These are phyloP conservation scores for Wickerhamomyces bovis DNA, from an alignment of 805 yeast genomes.

Conservation along the genomic window DNA sequence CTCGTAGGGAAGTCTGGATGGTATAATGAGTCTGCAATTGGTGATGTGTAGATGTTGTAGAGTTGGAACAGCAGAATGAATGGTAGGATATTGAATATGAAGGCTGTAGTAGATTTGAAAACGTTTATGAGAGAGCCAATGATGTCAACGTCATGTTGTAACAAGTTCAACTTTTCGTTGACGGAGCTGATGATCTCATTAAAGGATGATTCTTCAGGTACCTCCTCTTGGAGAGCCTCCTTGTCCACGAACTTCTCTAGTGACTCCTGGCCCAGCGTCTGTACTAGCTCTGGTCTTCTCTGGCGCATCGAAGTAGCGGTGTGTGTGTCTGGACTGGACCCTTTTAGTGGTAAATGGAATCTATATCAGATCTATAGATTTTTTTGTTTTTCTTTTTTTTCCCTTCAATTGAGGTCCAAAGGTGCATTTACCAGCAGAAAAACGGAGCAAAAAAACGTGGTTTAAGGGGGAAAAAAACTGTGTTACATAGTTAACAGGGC, in stretches of 20 bases:
- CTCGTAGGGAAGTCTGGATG: constrained; percentile 31
- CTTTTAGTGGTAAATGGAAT: no score
- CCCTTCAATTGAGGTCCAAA: no score
- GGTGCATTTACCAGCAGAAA: no score
- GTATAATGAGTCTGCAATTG: constrained; percentile 15
- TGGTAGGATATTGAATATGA: constrained; percentile 9
- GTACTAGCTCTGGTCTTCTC: not conserved
- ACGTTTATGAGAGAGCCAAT: no score
- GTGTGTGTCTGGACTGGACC: not conserved
- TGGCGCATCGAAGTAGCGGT: not conserved
- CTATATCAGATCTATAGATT: no score
- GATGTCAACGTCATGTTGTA: no score
- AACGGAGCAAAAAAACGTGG: no score
- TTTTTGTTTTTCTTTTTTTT: no score
- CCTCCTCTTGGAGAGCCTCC: not conserved
- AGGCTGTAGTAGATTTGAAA: not conserved
- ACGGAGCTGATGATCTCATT: not conserved
- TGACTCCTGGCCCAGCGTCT: not conserved
- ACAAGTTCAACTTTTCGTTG: not conserved
- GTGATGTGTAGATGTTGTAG: constrained; percentile 9
- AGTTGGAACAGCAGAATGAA: constrained; percentile 10
- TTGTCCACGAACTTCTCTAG: not conserved
- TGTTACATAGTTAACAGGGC: no score
- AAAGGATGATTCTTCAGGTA: not conserved
- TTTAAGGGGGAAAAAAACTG: no score